phyloP scores from a whole-genome alignment of 2,329 filamentous ascomycete genomes.

The Colletotrichum nymphaeae region DNA sequence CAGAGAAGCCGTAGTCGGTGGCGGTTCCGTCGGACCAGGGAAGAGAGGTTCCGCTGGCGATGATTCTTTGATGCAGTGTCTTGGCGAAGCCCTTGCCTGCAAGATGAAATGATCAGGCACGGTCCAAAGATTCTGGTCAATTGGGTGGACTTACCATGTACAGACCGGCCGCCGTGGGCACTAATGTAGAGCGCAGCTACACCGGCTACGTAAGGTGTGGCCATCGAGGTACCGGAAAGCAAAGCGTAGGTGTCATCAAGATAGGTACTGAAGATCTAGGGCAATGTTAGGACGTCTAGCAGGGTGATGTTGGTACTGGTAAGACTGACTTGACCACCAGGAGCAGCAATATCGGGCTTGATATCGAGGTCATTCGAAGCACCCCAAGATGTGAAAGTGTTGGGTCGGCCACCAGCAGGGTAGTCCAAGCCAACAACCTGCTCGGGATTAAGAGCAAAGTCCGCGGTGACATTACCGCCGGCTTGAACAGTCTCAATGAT shows the following conservation, averaged over 20 bases:
- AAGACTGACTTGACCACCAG: constrained; percentile 47
- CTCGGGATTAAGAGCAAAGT: constrained; percentile 43
- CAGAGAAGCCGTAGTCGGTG: constrained; percentile 38
- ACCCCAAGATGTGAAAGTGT: constrained; percentile 55
- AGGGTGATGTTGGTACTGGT: accelerated
- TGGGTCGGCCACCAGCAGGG: constrained; percentile 47
- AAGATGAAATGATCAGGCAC: background rate
- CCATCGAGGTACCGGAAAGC: constrained; percentile 61
- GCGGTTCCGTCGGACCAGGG: constrained; percentile 40
- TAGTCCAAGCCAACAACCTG: constrained; percentile 39
- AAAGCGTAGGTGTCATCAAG: constrained; percentile 48
- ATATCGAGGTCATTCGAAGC: constrained; percentile 54
- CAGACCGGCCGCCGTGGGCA: constrained; percentile 43
- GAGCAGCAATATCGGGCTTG: constrained; percentile 56
- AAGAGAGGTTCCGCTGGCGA: constrained; percentile 45
- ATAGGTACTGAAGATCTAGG: constrained; percentile 52
- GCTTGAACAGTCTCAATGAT: constrained; percentile 42
- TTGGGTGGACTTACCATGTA: constrained; percentile 39
- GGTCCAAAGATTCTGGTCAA: background rate
- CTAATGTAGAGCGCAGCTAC: constrained; percentile 51
- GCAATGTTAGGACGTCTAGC: background rate
- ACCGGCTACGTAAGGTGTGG: constrained; percentile 57
- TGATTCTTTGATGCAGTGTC: constrained; percentile 43
- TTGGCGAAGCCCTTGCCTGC: constrained; percentile 46
- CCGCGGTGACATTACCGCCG: constrained; percentile 43